Evolutionary conservation across 192 early-diverging fungal species (phyloP).

Genomic region (Entophlyctis luteolus): DNA sequence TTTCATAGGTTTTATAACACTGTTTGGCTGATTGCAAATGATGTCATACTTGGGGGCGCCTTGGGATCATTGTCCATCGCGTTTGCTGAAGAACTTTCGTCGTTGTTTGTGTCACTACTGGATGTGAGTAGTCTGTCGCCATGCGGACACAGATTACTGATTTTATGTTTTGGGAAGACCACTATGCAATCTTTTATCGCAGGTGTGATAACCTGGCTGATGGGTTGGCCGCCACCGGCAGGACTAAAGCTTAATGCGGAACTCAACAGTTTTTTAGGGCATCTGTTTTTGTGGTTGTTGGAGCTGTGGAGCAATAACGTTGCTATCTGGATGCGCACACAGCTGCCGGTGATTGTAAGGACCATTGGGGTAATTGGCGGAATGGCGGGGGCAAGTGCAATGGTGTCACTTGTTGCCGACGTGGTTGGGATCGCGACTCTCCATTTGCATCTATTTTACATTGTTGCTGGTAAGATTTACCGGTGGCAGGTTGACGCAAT

Average conservation of each 20-base stretch:
- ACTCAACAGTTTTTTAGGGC: slow-evolving; percentile 81
- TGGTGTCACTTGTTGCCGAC: slow-evolving; percentile 79
- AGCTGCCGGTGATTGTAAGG: slow-evolving; percentile 59
- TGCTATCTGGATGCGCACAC: slow-evolving; percentile 18
- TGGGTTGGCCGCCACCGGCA: slow-evolving; percentile 72
- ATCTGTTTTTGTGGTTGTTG: slow-evolving; percentile 86
- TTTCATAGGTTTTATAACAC: slow-evolving; percentile 82
- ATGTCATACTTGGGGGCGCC: slow-evolving; percentile 80
- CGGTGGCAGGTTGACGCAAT: slow-evolving; percentile 86
- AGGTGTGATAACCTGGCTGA: slow-evolving; percentile 79
- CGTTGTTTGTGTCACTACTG: background rate
- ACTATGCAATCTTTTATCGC: background rate
- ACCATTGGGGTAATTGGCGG: slow-evolving; percentile 70
- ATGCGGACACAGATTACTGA: background rate
- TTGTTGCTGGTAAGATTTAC: slow-evolving; percentile 87
- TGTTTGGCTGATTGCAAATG: slow-evolving; percentile 91
- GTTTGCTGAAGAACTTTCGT: slow-evolving; percentile 55
- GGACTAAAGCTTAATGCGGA: slow-evolving; percentile 95
- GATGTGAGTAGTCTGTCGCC: slow-evolving; percentile 9
- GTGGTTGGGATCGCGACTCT: slow-evolving; percentile 77
- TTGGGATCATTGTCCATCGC: slow-evolving; percentile 69
- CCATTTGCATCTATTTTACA: slow-evolving; percentile 94
- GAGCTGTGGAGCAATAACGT: slow-evolving; percentile 73
- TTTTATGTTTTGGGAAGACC: background rate
- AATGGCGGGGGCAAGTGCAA: slow-evolving; percentile 78